Base-by-base conservation (phyloP, 2,329 filamentous ascomycete genomes). In the Sporothrix euskadiensis region DNA sequence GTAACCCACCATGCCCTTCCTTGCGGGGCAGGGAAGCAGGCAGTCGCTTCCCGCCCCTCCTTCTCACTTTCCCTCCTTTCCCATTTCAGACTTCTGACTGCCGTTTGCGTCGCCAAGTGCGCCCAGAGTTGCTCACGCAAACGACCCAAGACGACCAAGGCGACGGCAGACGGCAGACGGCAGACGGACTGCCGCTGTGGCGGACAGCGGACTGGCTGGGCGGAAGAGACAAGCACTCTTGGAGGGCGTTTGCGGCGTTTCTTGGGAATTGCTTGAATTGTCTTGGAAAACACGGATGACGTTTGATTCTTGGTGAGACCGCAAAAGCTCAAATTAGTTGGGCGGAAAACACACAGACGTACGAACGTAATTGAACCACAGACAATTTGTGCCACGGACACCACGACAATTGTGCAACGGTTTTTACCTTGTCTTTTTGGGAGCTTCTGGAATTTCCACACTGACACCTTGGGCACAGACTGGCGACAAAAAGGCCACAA, bases 201-300 rank as follows among this genome's bases (percentile, higher is more conserved):
- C 63, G 22, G 63, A 49, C 41, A 22, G 41, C 12, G 41, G 63
- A 32, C 41, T 9, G 59, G 19, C 59, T 44, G 59, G 59, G 63
- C 63, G n/a, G 6, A 30, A 65, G 39, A 16, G 14, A 66, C 63
- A 66, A 66, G 63, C 63, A 66, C 41, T 32, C 12, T 66, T 49
- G 22, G 63, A 19, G 5, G 4, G 41, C 35, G 30, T n/a, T 41
- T 63, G 32, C 16, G 19, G 59, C 35, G 59, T 41, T 19, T 63
- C 63, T 66, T 49, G 39, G 61, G 41, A 16, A 66, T n/a, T 66
- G 63, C 63, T 66, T 66, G 22, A 32, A 44, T 66, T 65, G 63
- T 49, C 63, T 66, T 66, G 63, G 63, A 66, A 66, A 41, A 22
- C 22, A 22, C 39, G 2, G 10, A 30, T 30, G 39, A 6, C 12